Conservation (phyloP, 371 early-diverging fungal genomes). For the Saksenaea vasiformis region DNA sequence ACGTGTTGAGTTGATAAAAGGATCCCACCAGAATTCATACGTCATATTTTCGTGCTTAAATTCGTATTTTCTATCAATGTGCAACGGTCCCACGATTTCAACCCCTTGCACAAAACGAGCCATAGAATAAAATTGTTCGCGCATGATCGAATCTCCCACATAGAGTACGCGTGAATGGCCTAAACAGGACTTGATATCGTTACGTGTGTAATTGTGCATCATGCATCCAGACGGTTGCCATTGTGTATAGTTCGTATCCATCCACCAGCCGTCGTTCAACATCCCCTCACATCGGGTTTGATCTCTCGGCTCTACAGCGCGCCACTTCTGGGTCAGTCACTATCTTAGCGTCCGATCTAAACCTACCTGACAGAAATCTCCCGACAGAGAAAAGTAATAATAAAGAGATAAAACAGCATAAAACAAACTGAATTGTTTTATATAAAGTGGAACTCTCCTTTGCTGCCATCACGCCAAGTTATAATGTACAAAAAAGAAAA, state of each 20-base stretch:
- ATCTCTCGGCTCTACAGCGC: conserved; percentile 49
- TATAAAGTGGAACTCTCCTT: background rate
- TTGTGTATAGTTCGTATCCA: conserved; percentile 31
- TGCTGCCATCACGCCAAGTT: conserved; percentile 1
- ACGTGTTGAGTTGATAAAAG: conserved; percentile 57
- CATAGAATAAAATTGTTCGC: conserved; percentile 61
- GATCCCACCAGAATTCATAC: conserved; percentile 70
- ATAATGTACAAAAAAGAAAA: background rate
- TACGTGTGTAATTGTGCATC: conserved; percentile 51
- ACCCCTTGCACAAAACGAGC: conserved; percentile 40
- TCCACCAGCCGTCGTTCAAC: conserved; percentile 55
- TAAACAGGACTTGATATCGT: conserved; percentile 49
- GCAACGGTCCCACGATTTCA: conserved; percentile 28
- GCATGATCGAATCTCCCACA: conserved; percentile 71
- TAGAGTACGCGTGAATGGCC: conserved; percentile 53
- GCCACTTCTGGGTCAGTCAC: too few relatives aligned
- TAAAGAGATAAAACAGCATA: conserved; percentile 7
- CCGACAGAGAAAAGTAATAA: conserved; percentile 2
- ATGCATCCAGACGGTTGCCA: conserved; percentile 73
- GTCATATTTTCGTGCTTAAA: conserved; percentile 28
- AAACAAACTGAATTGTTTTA: background rate
- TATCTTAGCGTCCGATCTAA: too few relatives aligned
- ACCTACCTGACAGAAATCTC: background rate
- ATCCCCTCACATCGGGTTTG: conserved; percentile 45
- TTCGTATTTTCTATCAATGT: conserved; percentile 30